These are phyloP conservation scores for Globisporangium cederbergense DNA, from an alignment of 352 stramenopile genomes.

Conservation along the genomic window DNA sequence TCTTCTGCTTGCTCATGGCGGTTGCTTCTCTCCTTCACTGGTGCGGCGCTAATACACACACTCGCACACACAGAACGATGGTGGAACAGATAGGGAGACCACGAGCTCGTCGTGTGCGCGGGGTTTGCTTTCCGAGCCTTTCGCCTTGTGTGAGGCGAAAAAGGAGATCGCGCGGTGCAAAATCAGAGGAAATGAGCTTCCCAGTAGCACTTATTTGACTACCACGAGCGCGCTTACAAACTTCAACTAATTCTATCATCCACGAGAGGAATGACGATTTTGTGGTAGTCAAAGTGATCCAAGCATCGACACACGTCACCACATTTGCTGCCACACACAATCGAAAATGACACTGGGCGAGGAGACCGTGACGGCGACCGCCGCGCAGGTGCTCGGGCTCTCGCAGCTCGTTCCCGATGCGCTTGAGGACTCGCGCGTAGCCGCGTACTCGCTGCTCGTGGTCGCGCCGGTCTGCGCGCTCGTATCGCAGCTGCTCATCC, in stretches of 20 bases:
- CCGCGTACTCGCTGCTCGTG: constrained; percentile 43
- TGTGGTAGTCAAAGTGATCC: not conserved
- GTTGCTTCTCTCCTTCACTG: not conserved
- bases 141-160: constrained; percentile 2
- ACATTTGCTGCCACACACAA: not conserved
- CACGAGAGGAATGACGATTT: not conserved
- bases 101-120: not conserved
- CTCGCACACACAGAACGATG: not conserved
- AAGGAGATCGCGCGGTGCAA: not conserved
- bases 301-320: constrained; percentile 8
- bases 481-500: constrained; percentile 29
- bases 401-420: constrained; percentile 47
- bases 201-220: not conserved
- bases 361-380: not conserved
- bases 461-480: constrained; percentile 38
- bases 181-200: not conserved
- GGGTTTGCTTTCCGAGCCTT: not conserved
- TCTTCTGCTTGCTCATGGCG: constrained; percentile 66
- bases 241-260: too few relatives aligned
- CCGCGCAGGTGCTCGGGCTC: constrained; percentile 21
- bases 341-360: not conserved
- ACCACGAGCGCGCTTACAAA: not conserved
- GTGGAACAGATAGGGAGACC: too few relatives aligned
- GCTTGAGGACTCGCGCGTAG: constrained; percentile 36
- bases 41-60: not conserved